Evolutionary conservation across 495 filamentous ascomycete species (phyloP).

Genomic region (Corynascus novoguineensis): DNA sequence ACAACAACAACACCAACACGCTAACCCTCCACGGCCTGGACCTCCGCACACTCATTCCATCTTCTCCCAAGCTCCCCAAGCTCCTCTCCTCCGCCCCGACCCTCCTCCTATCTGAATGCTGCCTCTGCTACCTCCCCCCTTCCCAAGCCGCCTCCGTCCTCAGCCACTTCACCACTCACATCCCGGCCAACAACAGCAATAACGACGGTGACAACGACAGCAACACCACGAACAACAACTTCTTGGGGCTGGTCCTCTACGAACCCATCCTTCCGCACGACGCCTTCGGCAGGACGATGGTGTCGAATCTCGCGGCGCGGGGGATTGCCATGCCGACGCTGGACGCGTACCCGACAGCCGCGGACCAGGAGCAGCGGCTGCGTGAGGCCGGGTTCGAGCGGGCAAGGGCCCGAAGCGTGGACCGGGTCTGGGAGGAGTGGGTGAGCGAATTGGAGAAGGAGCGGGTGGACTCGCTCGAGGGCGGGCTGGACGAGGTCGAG

Average conservation of each 20-base stretch:
- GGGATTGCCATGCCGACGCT: constrained; percentile 81
- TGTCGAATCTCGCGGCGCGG: constrained; percentile 79
- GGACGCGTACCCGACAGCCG: constrained; percentile 58
- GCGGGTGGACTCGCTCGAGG: constrained; percentile 71
- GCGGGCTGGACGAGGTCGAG: constrained; percentile 91
- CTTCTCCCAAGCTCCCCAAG: constrained; percentile 20
- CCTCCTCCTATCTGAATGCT: constrained; percentile 86
- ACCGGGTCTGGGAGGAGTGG: constrained; percentile 72
- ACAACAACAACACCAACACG: constrained; percentile 49
- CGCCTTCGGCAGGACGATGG: constrained; percentile 85
- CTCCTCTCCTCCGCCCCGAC: constrained; percentile 58
- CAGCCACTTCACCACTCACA: constrained; percentile 52
- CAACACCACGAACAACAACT: too few species aligned
- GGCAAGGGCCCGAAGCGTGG: constrained; percentile 56
- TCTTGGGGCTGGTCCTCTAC: constrained; percentile 69
- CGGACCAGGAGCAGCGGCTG: constrained; percentile 62
- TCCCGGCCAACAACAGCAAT: too few species aligned
- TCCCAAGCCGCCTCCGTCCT: constrained; percentile 57
- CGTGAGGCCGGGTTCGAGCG: constrained; percentile 56
- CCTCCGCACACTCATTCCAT: constrained; percentile 55
- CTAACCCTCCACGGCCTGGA: constrained; percentile 82
- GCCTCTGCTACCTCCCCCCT: constrained; percentile 76
- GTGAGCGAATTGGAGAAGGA: constrained; percentile 67
- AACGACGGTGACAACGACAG: too few species aligned
- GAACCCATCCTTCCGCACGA: constrained; percentile 81